Percentiles rank a stretch among this genome's conserved stretches.
These are phyloP conservation scores for Nosema muscidifuracis DNA, from an alignment of 371 early-diverging fungal genomes.

Conservation along the genomic window DNA sequence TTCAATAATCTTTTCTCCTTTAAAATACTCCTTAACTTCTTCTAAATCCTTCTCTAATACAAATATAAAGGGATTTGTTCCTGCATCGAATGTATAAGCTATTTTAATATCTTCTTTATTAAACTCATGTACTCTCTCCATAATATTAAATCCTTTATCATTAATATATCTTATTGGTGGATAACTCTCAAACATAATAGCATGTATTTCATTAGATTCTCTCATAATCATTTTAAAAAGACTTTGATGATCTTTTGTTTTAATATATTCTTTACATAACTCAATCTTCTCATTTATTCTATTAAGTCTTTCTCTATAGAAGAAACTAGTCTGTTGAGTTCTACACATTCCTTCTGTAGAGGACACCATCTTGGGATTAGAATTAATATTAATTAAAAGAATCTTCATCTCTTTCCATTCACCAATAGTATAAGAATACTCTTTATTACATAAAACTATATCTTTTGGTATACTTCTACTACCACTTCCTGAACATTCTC, in stretches of 20 bases:
- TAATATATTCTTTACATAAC: slow-evolving; percentile 74
- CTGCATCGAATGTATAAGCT: slow-evolving; percentile 76
- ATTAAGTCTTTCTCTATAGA: slow-evolving; percentile 71
- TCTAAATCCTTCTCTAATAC: slow-evolving; percentile 28
- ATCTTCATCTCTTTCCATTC: slow-evolving; percentile 91
- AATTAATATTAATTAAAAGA: slow-evolving; percentile 75
- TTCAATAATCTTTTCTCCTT: slow-evolving; percentile 3
- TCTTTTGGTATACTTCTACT: slow-evolving; percentile 90
- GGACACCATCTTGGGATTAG: slow-evolving; percentile 76
- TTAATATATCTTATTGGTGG: slow-evolving; percentile 86
- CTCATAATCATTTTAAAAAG: slow-evolving; percentile 88
- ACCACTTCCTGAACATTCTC: slow-evolving; percentile 87
- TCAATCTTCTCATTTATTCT: slow-evolving; percentile 79
- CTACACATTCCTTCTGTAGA: slow-evolving; percentile 91
- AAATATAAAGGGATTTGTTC: slow-evolving; percentile 89
- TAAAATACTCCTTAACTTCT: slow-evolving; percentile 19
- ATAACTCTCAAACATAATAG: slow-evolving; percentile 79
- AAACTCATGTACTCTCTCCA: slow-evolving; percentile 73
- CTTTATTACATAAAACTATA: slow-evolving; percentile 87
- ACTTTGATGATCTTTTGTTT: slow-evolving; percentile 71
- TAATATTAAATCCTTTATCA: slow-evolving; percentile 79
- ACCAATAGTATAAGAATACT: slow-evolving; percentile 66
- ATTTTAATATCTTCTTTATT: slow-evolving; percentile 66
- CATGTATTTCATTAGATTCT: slow-evolving; percentile 96
- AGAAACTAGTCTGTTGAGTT: slow-evolving; percentile 77